Evolutionary conservation across 352 stramenopile species (phyloP), one percentile per base, ranked within the genome.

Genomic region (Pythium guiyangense): DNA sequence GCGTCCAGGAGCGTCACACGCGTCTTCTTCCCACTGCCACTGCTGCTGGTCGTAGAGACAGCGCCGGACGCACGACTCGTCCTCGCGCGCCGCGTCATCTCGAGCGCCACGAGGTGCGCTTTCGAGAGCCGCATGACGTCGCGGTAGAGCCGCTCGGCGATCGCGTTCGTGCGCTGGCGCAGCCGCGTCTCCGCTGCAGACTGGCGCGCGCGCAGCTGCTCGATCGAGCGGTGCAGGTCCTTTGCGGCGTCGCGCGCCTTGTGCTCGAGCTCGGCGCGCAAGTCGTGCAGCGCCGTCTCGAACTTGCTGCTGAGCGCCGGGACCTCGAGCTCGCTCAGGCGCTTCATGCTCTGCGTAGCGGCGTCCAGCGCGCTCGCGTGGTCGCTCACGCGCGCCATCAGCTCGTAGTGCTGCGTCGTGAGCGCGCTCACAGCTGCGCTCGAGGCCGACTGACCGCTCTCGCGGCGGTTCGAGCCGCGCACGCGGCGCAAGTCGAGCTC

Each of bases 61-160:
- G n/a, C n/a, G n/a, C n/a, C n/a, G n/a, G 29, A 34, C 14, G 42
- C 25, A 27, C 47, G 11, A n/a, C n/a, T n/a, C 31, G 31, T 6
- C 10, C 62, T 64, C 44, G 70, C 31, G 27, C 25, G 5, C 25
- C 69, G 76, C 0, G 57, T 56, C 9, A 87, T 62, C 26, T 90
- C 79, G 8, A 70, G 69, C 0, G 68, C 67, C 6, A 75, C 63
- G 3, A 86, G 61, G n/a, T 78, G 69, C 1, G 74, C 62, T 8
- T 63, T 73, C 20, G 74, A 85, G 52, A 87, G 67, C 25, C 61
- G 61, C 3, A 87, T 64, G 39, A 90, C 14, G 15, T 78, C 77
- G 20, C 69, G 71, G 37, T 87, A 85, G 6, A 90, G 59, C 14
- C 59, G 68, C 9, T 78, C 66, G 15, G 70, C 59, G 14, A 65